Evolutionary conservation across 2,329 filamentous ascomycete species (phyloP).

Genomic region (Dothistroma septosporum): DNA sequence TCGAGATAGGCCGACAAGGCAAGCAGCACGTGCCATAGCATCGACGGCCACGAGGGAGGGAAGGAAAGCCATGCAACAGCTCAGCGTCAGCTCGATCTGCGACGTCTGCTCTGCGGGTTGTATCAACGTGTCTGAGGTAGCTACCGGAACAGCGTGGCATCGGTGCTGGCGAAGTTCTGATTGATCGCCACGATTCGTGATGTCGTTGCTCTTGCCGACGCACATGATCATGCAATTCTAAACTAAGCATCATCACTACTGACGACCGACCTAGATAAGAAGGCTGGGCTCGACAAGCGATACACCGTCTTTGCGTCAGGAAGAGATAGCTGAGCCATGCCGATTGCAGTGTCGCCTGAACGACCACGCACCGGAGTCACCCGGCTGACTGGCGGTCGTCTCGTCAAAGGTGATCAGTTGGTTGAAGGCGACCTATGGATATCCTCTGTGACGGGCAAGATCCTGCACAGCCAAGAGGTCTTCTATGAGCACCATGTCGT

Average conservation of each 20-base stretch:
- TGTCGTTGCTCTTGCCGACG: neutral
- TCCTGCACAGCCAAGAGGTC: slow-evolving; percentile 64
- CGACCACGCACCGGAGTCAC: slow-evolving; percentile 56
- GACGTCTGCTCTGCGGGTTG: slow-evolving; percentile 14
- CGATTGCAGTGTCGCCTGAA: slow-evolving; percentile 38
- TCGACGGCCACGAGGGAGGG: neutral
- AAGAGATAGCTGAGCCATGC: slow-evolving; percentile 31
- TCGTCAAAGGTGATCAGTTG: slow-evolving; percentile 64
- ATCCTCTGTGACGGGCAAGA: slow-evolving; percentile 73
- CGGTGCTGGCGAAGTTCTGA: neutral
- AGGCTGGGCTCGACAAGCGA: neutral
- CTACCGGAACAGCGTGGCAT: neutral
- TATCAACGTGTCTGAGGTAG: neutral
- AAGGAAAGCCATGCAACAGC: slow-evolving; percentile 14
- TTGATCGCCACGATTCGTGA: too few species aligned
- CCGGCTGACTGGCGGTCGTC: slow-evolving; percentile 62
- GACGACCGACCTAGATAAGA: neutral
- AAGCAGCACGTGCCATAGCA: slow-evolving; percentile 5
- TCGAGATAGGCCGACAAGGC: slow-evolving; percentile 13
- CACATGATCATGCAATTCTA: neutral
- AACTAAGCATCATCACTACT: neutral
- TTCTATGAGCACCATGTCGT: slow-evolving; percentile 64
- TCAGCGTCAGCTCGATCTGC: slow-evolving; percentile 9
- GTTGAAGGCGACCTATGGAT: slow-evolving; percentile 84
- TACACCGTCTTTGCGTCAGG: neutral